These are phyloP conservation scores for Stygiomarasmius scandens DNA, from an alignment of 1,284 basidiomycete genomes.

Conservation along the genomic window DNA sequence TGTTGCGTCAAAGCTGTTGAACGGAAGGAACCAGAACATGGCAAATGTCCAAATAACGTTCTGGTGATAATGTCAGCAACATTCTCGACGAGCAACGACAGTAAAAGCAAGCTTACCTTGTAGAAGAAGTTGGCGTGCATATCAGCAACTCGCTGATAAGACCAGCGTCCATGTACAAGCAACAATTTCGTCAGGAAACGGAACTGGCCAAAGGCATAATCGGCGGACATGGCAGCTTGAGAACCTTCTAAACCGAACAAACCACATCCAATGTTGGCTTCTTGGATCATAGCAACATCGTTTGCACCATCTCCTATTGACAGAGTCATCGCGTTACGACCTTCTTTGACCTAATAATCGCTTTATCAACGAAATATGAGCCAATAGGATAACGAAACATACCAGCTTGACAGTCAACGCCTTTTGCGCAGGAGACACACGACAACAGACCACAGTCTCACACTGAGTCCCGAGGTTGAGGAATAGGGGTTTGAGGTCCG, in stretches of 20 bases:
- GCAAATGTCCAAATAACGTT: conserved; percentile 91
- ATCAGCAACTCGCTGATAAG: conserved; percentile 94
- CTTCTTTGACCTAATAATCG: conserved; percentile 81
- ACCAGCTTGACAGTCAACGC: conserved; percentile 93
- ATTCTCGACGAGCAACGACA: conserved; percentile 2
- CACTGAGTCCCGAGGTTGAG: conserved; percentile 93
- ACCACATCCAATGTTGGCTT: conserved; percentile 96
- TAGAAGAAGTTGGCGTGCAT: conserved; percentile 99
- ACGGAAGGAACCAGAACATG: conserved; percentile 94
- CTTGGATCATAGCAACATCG: conserved; percentile 98
- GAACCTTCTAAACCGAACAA: conserved; percentile 94
- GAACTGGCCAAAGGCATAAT: conserved; percentile 98
- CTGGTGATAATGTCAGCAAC: conserved; percentile 38
- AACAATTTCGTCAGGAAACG: conserved; percentile 91
- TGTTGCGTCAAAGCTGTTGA: conserved; percentile 92
- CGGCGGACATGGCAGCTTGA: conserved; percentile 98
- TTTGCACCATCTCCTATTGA: conserved; percentile 97
- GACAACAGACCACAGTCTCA: conserved; percentile 96
- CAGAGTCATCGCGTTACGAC: conserved; percentile 93
- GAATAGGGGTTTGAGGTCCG: conserved; percentile 84
- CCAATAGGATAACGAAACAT: conserved; percentile 30
- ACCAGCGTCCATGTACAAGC: conserved; percentile 95
- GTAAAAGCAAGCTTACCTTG: conserved; percentile 59
- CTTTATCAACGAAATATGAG: no score
- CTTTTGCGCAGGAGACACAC: conserved; percentile 96